Percentiles rank a stretch among this genome's conserved stretches.
These are phyloP conservation scores for Sporisorium iseilematis-ciliati DNA, from an alignment of 1,284 basidiomycete genomes.

Conservation along the genomic window DNA sequence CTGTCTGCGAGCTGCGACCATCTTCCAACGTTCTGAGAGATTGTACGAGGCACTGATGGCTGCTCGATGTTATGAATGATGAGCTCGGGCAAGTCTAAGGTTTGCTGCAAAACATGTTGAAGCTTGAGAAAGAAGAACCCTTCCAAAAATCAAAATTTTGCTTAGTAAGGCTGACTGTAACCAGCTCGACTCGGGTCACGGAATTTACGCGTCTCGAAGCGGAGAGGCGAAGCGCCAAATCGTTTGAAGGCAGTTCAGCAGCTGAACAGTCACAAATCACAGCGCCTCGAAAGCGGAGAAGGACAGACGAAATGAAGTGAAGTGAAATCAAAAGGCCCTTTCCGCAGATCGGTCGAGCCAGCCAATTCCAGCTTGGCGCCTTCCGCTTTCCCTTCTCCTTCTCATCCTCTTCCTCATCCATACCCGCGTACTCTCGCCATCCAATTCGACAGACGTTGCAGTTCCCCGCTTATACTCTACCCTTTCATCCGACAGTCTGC, in stretches of 20 bases:
- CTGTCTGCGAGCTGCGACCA: slow-evolving; percentile 37
- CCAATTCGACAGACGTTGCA: neutral
- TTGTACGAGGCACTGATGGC: neutral
- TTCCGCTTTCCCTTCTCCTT: neutral
- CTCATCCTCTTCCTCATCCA: neutral
- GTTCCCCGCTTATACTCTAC: neutral
- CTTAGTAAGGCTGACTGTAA: slow-evolving; percentile 33
- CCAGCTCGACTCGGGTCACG: slow-evolving; percentile 21
- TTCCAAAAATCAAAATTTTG: slow-evolving; percentile 30
- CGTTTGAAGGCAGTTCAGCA: slow-evolving; percentile 10
- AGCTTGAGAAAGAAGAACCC: slow-evolving; percentile 11
- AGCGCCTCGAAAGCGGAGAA: slow-evolving; percentile 26
- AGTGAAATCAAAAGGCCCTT: too few relatives aligned
- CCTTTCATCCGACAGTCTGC: neutral
- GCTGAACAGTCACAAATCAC: slow-evolving; percentile 3
- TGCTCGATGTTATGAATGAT: neutral
- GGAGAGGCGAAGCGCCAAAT: slow-evolving; percentile 8
- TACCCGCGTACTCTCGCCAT: neutral
- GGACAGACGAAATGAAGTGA: neutral
- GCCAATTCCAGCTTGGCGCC: slow-evolving; percentile 7
- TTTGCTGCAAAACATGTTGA: slow-evolving; percentile 1
- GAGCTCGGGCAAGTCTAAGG: too few relatives aligned
- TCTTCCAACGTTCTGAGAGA: neutral
- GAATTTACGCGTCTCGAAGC: slow-evolving; percentile 36
- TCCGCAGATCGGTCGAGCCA: slow-evolving; percentile 8